A percentile compares a stretch with the other conserved stretches of the same genome.
phyloP scores from a whole-genome alignment of 805 yeast species.

The Pichia kluyveri region DNA sequence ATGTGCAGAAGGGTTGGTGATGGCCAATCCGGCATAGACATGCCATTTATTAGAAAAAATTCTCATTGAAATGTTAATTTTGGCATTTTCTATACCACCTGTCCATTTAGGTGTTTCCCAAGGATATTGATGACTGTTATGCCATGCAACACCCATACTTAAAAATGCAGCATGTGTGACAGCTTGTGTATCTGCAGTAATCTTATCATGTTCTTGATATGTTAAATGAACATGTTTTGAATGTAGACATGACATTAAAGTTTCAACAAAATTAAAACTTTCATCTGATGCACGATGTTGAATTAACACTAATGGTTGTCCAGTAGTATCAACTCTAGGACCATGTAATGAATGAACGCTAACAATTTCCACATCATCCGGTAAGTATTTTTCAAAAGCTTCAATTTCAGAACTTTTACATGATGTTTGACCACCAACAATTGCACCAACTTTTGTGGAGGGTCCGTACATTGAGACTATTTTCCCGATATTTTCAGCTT shows the following conservation, averaged over 20 bases:
- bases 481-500: slow-evolving; percentile 71
- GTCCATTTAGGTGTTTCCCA: slow-evolving; percentile 83
- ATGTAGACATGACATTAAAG: slow-evolving; percentile 59
- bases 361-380: slow-evolving; percentile 73
- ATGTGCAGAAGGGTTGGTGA: slow-evolving; percentile 92
- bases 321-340: slow-evolving; percentile 78
- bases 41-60: slow-evolving; percentile 95
- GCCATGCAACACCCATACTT: slow-evolving; percentile 98
- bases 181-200: slow-evolving; percentile 98
- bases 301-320: slow-evolving; percentile 87
- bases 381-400: slow-evolving; percentile 73
- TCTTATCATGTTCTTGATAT: slow-evolving; percentile 85
- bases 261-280: slow-evolving; percentile 51
- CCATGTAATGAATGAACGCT: slow-evolving; percentile 93
- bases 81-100: slow-evolving; percentile 95
- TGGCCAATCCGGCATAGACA: slow-evolving; percentile 95
- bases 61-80: slow-evolving; percentile 84
- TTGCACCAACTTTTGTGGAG: slow-evolving; percentile 75
- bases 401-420: slow-evolving; percentile 85
- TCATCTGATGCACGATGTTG: slow-evolving; percentile 57
- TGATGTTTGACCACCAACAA: slow-evolving; percentile 97
- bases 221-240: slow-evolving; percentile 71
- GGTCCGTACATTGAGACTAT: slow-evolving; percentile 78
- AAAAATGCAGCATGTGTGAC: slow-evolving; percentile 96
- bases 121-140: slow-evolving; percentile 70